A percentile compares a stretch with the other conserved stretches of the same genome.
Evolutionary conservation across 2,329 filamentous ascomycete species (phyloP).

Genomic region (Alternaria sp.): DNA sequence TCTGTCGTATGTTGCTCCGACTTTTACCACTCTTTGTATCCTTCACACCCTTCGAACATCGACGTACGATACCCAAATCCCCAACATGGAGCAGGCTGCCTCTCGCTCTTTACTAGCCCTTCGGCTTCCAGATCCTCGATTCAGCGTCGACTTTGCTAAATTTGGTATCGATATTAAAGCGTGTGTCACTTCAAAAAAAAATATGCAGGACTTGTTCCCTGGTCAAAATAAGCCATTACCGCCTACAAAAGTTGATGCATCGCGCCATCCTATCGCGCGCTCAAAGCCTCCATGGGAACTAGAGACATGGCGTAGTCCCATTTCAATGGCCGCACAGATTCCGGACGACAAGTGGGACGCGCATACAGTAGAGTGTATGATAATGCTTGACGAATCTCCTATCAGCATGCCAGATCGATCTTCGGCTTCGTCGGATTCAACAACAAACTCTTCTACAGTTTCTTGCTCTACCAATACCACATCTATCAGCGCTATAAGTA

Average conservation of each 20-base stretch:
- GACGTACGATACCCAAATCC: neutral
- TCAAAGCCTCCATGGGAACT: neutral
- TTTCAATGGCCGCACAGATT: neutral
- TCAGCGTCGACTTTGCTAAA: constrained; percentile 34
- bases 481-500: constrained; percentile 4
- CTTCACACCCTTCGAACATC: neutral
- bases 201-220: constrained; percentile 15
- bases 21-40: neutral
- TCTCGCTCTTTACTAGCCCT: constrained; percentile 30
- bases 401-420: neutral
- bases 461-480: constrained; percentile 10
- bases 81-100: constrained; percentile 27
- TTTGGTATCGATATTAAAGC: constrained; percentile 21
- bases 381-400: constrained; percentile 12
- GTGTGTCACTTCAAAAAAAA: constrained; percentile 14
- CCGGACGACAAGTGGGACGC: constrained; percentile 6
- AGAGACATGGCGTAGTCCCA: neutral
- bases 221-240: constrained; percentile 20
- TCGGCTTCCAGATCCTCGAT: constrained; percentile 35
- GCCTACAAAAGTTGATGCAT: neutral
- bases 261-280: neutral
- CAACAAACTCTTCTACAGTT: constrained; percentile 20
- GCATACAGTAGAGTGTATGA: constrained; percentile 9
- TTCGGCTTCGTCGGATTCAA: constrained; percentile 19
- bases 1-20: neutral